These are phyloP conservation scores for Leptosphaerulina australis DNA, from an alignment of 2,329 filamentous ascomycete genomes.

Conservation along the genomic window DNA sequence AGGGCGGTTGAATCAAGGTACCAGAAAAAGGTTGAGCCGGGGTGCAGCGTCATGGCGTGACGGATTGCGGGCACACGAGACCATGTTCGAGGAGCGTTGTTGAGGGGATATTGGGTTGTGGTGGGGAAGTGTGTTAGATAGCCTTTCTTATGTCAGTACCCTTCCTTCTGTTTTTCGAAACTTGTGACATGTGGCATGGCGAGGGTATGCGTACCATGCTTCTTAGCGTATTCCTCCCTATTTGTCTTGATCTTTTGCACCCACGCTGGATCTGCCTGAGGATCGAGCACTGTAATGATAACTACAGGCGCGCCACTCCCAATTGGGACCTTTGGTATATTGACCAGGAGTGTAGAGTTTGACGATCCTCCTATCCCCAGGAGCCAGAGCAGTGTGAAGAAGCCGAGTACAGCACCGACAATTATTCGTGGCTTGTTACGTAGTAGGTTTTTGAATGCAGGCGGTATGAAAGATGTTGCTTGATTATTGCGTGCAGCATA, in stretches of 20 bases:
- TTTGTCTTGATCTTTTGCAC: constrained; percentile 79
- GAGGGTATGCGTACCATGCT: constrained; percentile 67
- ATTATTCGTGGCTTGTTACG: constrained; percentile 68
- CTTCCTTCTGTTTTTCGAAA: no score
- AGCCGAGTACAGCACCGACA: constrained; percentile 60
- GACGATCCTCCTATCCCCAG: constrained; percentile 39
- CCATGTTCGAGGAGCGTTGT: constrained; percentile 66
- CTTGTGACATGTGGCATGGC: neutral
- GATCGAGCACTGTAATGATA: constrained; percentile 84
- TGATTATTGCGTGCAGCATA: constrained; percentile 67
- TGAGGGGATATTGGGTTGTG: constrained; percentile 75
- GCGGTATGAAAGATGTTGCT: constrained; percentile 35
- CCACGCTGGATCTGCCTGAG: constrained; percentile 69
- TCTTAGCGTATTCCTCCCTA: constrained; percentile 79
- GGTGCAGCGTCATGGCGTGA: constrained; percentile 82
- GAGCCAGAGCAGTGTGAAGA: constrained; percentile 56
- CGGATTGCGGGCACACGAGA: constrained; percentile 82
- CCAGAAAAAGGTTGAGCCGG: constrained; percentile 82
- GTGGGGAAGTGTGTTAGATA: constrained; percentile 85
- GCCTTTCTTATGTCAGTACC: constrained; percentile 59
- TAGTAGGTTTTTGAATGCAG: constrained; percentile 54
- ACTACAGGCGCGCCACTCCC: constrained; percentile 65
- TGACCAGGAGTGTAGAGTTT: constrained; percentile 19
- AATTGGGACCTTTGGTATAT: constrained; percentile 44
- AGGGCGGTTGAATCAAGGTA: constrained; percentile 82